These are phyloP conservation scores for Telfairia occidentalis DNA, from an alignment of 331 rosid species.

Conservation along the genomic window DNA sequence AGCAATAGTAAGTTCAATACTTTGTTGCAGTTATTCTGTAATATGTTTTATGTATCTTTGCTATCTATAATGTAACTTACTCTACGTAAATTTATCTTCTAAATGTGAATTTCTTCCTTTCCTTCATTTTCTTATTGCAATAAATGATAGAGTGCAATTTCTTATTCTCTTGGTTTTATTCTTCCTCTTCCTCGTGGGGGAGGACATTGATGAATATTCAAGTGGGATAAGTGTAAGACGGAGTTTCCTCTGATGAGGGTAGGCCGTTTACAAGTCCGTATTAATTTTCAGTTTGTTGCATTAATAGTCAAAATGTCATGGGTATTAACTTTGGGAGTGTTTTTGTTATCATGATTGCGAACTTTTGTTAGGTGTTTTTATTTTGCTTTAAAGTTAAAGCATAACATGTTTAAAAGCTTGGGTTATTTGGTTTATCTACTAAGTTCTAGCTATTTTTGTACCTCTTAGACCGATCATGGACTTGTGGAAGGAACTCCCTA, in stretches of 20 bases:
- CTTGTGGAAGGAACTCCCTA: not conserved
- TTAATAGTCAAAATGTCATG: not conserved
- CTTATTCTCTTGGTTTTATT: no score
- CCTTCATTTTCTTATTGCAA: not conserved
- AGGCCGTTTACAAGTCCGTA: no score
- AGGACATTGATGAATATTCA: not conserved
- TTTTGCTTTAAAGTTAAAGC: not conserved
- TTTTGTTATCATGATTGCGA: not conserved
- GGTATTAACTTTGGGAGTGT: not conserved
- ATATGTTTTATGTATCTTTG: not conserved
- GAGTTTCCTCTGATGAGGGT: not conserved
- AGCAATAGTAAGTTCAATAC: slow-evolving; percentile 48
- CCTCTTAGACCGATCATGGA: not conserved
- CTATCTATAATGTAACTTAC: not conserved
- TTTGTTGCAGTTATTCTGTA: not conserved
- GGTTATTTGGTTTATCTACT: not conserved
- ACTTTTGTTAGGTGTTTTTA: not conserved
- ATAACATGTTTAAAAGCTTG: not conserved
- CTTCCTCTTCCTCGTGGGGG: not conserved
- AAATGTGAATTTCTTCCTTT: not conserved
- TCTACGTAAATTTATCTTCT: not conserved
- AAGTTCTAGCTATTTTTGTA: not conserved
- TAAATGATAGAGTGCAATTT: not conserved
- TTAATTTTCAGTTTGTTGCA: not conserved
- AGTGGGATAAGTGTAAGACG: not conserved